Evolutionary conservation across 192 early-diverging fungal species (phyloP), one percentile per base, ranked within the genome.

Genomic region (Coemansia sp.): DNA sequence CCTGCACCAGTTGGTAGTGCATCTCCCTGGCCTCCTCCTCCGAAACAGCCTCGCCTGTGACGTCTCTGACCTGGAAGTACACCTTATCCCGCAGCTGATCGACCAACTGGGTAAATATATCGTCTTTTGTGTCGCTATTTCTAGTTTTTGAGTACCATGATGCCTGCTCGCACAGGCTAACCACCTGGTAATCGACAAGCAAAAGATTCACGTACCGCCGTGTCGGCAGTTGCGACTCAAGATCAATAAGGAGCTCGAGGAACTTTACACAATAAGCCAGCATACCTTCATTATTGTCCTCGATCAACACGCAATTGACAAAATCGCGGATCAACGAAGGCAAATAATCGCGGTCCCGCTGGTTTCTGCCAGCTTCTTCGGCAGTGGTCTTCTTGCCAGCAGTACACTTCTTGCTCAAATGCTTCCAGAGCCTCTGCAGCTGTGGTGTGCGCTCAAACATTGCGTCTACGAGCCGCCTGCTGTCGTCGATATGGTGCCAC

Each of bases 161-260:
- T 9, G 67, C 66, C 18, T n/a, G 33, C 60, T 26, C 43, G 21
- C 68, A 67, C 12, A 74, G 74, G 9, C 82, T 79, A 2, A 87
- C 67, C 31, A 96, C 71, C 40, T 94, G 86, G 55, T 90, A 88
- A 64, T 99, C 97, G 10, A 88, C 81, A 18, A 99, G 63, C 6
- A 99, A 56, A 2, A 86, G 77, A 66, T 91, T 87, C 52, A 97
- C 87, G 61, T 86, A 94, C 35, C 96, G 87, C n/a, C 96, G 89
- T 2, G 96, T 98, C 4, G 95, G 88, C 57, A 98, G 75, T 77
- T 97, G 96, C 18, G 92, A 85, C 59, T 90, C 87, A 9, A 99
- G 72, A 63, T 94, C 92, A 12, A 95, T 91, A 43, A 99, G 64
- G 20, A 99, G 85, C 75, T 97, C 94, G 12, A 96, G 59, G 57